Evolutionary conservation across 1,284 basidiomycete genomes (phyloP), one percentile per base, ranked within the genome.

Genomic region (Boletus calvinii): DNA sequence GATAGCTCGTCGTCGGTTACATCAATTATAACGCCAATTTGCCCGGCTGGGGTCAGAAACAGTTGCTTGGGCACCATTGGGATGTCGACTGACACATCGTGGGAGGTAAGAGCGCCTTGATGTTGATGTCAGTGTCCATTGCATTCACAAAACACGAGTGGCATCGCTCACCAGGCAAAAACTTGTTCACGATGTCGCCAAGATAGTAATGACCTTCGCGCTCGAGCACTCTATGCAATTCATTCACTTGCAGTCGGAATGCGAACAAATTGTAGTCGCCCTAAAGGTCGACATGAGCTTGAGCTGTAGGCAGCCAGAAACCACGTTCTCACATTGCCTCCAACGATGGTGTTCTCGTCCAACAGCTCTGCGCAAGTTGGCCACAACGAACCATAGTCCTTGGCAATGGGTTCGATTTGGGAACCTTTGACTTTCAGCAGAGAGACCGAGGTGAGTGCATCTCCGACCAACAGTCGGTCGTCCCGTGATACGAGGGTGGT

Each of bases 371-470:
- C 74, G 34, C 75, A 73, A 1, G 85, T 71, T 2, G 90, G 89
- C 75, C 84, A 87, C 47, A 92, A 72, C 5, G 92, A 84, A 1
- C 82, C 79, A 69, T 90, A 89, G 68, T 97, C 92, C 60, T 85
- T 80, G 17, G 88, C 87, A 34, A 90, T 71, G 22, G 80, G 80
- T 50, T 77, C 66, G 2, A 96, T 68, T 55, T 76, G 74, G 5
- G 72, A 62, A 6, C 69, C 75, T 1, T 68, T 62, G 26, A 87
- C 66, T 42, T 80, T 77, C 15, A 96, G 72, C 4, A 92, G 65
- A 6, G 91, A 87, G 10, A 97, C 77, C 2, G 92, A 94, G 62
- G 85, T 83, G 50, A 96, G 83, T 1, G 87, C 85, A 64, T 98
- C 94, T 18, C 91, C 91, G 12, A 87, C 78, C 15, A 80, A 79